phyloP scores from a whole-genome alignment of 1,139 yeast species.

The Saccharomyces hybrid region DNA sequence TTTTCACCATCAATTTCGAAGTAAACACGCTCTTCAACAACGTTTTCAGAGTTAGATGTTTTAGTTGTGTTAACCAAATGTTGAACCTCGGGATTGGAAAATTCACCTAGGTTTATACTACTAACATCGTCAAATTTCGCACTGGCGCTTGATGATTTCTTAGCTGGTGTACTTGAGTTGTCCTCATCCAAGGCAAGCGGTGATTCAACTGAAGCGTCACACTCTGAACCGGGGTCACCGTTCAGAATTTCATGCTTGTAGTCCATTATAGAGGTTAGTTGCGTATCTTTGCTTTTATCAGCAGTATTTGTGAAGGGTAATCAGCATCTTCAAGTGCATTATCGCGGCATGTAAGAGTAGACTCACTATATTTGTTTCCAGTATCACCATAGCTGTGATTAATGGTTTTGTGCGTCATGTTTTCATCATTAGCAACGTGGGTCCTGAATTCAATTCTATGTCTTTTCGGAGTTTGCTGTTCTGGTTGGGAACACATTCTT shows the following conservation, averaged over 20 bases:
- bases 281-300: background rate
- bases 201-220: background rate
- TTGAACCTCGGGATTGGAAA: background rate
- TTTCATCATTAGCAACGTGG: conserved; percentile 6
- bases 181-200: background rate
- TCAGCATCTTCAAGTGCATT: background rate
- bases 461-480: conserved; percentile 7
- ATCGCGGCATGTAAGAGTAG: background rate
- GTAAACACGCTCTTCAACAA: background rate
- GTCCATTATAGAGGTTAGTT: background rate
- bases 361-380: background rate
- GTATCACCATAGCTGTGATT: background rate
- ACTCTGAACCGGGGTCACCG: background rate
- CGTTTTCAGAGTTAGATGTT: background rate
- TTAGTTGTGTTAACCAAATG: background rate
- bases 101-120: background rate
- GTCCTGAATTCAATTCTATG: conserved; percentile 6
- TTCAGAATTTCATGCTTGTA: background rate
- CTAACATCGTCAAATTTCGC: background rate
- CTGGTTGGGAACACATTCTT: conserved; percentile 6
- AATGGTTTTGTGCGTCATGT: background rate
- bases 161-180: background rate
- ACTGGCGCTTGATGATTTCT: background rate
- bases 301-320: too few relatives aligned
- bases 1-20: conserved; percentile 21